Conservation (phyloP, 139 green algal genomes). For the Coelastrella sp. region DNA sequence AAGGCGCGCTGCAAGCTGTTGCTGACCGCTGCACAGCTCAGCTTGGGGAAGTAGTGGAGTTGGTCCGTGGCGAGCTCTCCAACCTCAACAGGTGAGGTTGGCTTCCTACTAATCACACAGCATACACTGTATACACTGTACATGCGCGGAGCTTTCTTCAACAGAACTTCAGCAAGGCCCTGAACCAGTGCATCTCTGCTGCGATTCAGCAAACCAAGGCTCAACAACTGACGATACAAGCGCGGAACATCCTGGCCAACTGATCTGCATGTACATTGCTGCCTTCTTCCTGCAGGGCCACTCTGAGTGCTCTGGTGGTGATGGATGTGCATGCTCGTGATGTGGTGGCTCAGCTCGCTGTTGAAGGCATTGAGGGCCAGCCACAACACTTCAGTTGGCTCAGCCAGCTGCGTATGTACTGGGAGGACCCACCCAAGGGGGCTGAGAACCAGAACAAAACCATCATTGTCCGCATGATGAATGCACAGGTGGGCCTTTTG, state of each 20-base stretch:
- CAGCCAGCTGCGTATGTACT: conserved; percentile 85
- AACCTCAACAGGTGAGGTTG: conserved; percentile 48
- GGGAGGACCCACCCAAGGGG: conserved; percentile 59
- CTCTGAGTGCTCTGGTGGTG: conserved; percentile 81
- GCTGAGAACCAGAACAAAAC: conserved; percentile 55
- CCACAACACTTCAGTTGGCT: conserved; percentile 80
- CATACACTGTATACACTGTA: background rate
- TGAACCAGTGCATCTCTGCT: too few relatives aligned
- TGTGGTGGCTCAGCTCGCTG: conserved; percentile 63
- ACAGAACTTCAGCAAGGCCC: too few relatives aligned
- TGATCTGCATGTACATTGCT: background rate
- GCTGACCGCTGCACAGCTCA: conserved; percentile 52
- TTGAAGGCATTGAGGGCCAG: conserved; percentile 70
- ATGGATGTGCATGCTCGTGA: conserved; percentile 89
- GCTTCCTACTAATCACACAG: background rate
- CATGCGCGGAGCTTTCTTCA: too few relatives aligned
- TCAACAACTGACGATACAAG: too few relatives aligned
- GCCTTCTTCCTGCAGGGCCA: conserved; percentile 51
- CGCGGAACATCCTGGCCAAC: too few relatives aligned
- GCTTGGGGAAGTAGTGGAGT: conserved; percentile 61
- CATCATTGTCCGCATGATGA: conserved; percentile 85
- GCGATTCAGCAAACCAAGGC: too few relatives aligned
- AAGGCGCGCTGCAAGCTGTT: conserved; percentile 16
- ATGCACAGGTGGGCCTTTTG: conserved; percentile 58
- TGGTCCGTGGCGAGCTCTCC: conserved; percentile 69